Evolutionary conservation across 495 filamentous ascomycete genomes (phyloP).

Genomic region (Penicillium waksmanii): DNA sequence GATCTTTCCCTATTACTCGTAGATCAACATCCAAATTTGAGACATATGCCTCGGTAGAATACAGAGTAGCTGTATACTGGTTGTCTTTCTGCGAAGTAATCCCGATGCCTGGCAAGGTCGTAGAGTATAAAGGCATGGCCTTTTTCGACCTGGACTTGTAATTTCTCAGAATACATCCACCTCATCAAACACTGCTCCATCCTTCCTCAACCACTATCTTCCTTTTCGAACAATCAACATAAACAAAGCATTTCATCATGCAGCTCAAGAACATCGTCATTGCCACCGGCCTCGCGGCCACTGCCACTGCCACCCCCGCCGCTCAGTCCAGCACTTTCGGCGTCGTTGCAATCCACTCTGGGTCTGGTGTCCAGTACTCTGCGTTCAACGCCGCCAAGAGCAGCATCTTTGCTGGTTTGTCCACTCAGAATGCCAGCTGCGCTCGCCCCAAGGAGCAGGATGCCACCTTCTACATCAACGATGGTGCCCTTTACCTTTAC

Average conservation of each 20-base stretch:
- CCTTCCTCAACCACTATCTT: background rate
- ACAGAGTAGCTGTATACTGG: background rate
- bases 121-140: background rate
- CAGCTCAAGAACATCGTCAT: conserved; percentile 33
- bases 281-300: conserved; percentile 29
- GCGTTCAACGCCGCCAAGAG: conserved; percentile 44
- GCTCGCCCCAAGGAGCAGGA: conserved; percentile 34
- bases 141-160: background rate
- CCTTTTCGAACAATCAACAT: background rate
- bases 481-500: conserved; percentile 53
- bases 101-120: background rate
- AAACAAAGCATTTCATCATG: conserved; percentile 21
- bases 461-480: conserved; percentile 54
- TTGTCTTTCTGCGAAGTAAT: conserved; percentile 1
- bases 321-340: conserved; percentile 39
- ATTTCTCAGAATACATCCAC: background rate
- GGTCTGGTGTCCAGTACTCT: conserved; percentile 46
- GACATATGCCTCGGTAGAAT: conserved; percentile 1
- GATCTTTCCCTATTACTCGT: background rate
- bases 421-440: conserved; percentile 49
- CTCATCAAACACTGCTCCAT: background rate
- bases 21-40: background rate
- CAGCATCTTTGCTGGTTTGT: conserved; percentile 48
- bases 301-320: conserved; percentile 29
- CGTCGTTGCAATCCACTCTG: conserved; percentile 52